phyloP scores from a whole-genome alignment of 257 asterid species.

The Scutellaria galericulata region DNA sequence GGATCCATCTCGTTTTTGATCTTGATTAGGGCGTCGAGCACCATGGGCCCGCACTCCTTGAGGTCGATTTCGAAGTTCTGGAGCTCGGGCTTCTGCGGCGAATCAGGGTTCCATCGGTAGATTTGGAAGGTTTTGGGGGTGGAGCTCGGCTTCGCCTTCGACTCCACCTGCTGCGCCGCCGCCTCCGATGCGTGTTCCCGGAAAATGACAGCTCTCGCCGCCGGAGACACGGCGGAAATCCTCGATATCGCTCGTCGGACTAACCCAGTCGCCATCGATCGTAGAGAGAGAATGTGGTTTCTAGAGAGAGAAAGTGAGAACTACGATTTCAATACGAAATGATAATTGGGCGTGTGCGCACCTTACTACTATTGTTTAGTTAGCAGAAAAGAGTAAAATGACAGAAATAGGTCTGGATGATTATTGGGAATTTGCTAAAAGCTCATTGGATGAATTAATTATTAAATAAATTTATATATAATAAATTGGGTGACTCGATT shows the following conservation, averaged over 20 bases:
- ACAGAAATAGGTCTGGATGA: conserved; percentile 37
- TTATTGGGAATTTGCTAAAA: neutral
- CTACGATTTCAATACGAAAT: neutral
- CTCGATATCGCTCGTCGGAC: conserved; percentile 73
- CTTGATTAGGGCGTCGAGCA: conserved; percentile 88
- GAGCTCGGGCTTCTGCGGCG: conserved; percentile 73
- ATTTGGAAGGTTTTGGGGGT: conserved; percentile 82
- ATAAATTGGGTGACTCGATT: too few relatives aligned
- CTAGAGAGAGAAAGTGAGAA: conserved; percentile 17
- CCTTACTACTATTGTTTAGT: conserved; percentile 22
- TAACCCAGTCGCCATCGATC: conserved; percentile 79
- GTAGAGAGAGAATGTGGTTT: conserved; percentile 12
- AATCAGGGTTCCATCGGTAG: conserved; percentile 94
- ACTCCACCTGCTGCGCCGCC: conserved; percentile 55
- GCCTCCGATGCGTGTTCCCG: conserved; percentile 69
- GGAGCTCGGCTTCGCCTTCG: conserved; percentile 37
- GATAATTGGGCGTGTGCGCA: conserved; percentile 38
- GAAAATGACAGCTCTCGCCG: conserved; percentile 46
- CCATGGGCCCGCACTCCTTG: conserved; percentile 93
- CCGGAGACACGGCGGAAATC: conserved; percentile 54
- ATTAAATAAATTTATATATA: too few relatives aligned
- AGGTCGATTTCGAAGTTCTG: conserved; percentile 72
- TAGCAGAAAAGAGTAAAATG: conserved; percentile 10
- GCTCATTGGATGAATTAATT: too few relatives aligned
- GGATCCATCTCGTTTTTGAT: conserved; percentile 93